phyloP scores from a whole-genome alignment of 2,329 filamentous ascomycete species.

The Calonectria pauciramosa region DNA sequence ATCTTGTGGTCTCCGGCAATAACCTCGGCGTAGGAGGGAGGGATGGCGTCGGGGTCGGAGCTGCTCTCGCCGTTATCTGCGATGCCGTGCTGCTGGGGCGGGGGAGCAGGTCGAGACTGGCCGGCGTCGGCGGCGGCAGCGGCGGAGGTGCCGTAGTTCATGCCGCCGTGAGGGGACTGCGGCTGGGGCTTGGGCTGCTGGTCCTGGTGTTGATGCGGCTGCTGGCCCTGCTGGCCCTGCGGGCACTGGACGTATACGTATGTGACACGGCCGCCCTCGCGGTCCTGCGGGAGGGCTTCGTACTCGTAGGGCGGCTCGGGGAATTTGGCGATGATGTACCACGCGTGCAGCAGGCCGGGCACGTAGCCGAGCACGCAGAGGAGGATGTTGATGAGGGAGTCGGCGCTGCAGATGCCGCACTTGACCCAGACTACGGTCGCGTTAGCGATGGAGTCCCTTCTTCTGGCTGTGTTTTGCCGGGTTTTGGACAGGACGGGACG shows the following conservation, averaged over 20 bases:
- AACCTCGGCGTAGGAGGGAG: constrained; percentile 91
- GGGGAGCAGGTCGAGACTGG: constrained; percentile 34
- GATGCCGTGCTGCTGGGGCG: constrained; percentile 50
- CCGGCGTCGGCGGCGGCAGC: constrained; percentile 37
- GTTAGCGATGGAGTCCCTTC: constrained; percentile 35
- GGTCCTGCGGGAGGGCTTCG: constrained; percentile 71
- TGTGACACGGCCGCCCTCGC: constrained; percentile 72
- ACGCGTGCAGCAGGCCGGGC: constrained; percentile 92
- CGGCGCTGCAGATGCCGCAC: constrained; percentile 89
- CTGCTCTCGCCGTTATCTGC: constrained; percentile 57
- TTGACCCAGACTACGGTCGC: constrained; percentile 86
- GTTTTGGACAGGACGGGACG: background rate
- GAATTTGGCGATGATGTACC: constrained; percentile 96
- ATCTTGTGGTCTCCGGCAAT: constrained; percentile 93
- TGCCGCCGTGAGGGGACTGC: constrained; percentile 49
- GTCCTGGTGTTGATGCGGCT: constrained; percentile 48
- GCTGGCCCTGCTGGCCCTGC: constrained; percentile 51
- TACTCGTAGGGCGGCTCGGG: constrained; percentile 83
- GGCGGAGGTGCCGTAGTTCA: constrained; percentile 63
- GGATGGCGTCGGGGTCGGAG: constrained; percentile 63
- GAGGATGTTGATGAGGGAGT: constrained; percentile 95
- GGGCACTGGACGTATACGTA: constrained; percentile 81
- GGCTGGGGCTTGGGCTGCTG: constrained; percentile 46
- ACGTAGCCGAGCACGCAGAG: constrained; percentile 85
- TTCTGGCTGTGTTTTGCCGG: background rate